Percentiles rank a stretch among this genome's conserved stretches.
These are phyloP conservation scores for Neurospora sp. DNA, from an alignment of 495 filamentous ascomycete genomes.

Conservation along the genomic window DNA sequence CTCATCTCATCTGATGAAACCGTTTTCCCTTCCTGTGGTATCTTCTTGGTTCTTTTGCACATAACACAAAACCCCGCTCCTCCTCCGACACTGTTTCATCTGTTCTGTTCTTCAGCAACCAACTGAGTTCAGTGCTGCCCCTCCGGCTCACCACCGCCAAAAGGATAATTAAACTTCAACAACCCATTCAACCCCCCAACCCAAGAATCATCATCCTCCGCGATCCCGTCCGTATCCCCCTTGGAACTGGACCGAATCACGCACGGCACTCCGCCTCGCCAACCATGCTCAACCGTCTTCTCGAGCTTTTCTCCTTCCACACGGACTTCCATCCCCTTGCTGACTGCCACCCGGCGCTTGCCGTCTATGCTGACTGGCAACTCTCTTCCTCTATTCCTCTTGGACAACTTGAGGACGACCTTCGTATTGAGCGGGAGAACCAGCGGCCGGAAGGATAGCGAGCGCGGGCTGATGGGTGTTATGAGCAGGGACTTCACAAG, in stretches of 20 bases:
- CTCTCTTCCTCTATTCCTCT: slow-evolving; percentile 72
- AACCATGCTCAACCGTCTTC: slow-evolving; percentile 34
- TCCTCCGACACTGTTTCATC: background rate
- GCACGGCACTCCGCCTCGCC: slow-evolving; percentile 60
- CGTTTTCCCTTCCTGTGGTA: too few relatives aligned
- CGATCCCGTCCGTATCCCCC: slow-evolving; percentile 32
- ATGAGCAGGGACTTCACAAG: slow-evolving; percentile 78
- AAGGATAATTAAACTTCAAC: slow-evolving; percentile 96
- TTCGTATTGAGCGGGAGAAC: slow-evolving; percentile 81
- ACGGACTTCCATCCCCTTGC: slow-evolving; percentile 75
- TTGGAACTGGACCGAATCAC: slow-evolving; percentile 45
- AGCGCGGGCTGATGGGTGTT: slow-evolving; percentile 89
- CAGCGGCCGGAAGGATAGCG: slow-evolving; percentile 81
- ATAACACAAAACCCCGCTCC: too few relatives aligned
- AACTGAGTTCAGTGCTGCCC: slow-evolving; percentile 1
- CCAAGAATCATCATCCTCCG: slow-evolving; percentile 80
- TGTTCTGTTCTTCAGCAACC: background rate
- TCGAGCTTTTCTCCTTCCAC: slow-evolving; percentile 73
- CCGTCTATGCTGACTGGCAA: slow-evolving; percentile 87
- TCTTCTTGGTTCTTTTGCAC: too few relatives aligned
- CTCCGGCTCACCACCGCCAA: slow-evolving; percentile 50
- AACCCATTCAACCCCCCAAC: slow-evolving; percentile 90
- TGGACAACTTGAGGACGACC: slow-evolving; percentile 55
- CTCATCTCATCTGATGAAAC: too few relatives aligned
- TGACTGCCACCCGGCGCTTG: slow-evolving; percentile 60